Percentiles rank a stretch among this genome's conserved stretches.
Conservation (phyloP, 164 flowering plant species). For the Vitis labrusca region DNA sequence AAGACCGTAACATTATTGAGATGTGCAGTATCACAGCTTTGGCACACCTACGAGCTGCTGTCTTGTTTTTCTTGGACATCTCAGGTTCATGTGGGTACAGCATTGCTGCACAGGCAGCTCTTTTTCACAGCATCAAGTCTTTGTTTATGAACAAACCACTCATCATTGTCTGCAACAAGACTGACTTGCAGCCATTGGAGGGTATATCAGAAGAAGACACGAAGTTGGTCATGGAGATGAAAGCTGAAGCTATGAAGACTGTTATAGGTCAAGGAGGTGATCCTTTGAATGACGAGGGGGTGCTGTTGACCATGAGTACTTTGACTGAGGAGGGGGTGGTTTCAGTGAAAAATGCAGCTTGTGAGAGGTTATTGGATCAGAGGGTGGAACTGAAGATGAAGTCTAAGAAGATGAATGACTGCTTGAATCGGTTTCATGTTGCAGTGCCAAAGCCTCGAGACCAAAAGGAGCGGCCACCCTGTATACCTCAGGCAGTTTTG, state of each 20-base stretch:
- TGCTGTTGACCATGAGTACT: slow-evolving; percentile 84
- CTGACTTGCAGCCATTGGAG: slow-evolving; percentile 86
- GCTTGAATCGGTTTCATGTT: slow-evolving; percentile 79
- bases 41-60: slow-evolving; percentile 89
- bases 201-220: slow-evolving; percentile 71
- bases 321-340: slow-evolving; percentile 83
- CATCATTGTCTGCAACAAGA: slow-evolving; percentile 86
- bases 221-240: slow-evolving; percentile 79
- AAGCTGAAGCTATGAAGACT: slow-evolving; percentile 82
- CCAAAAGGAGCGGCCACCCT: slow-evolving; percentile 78
- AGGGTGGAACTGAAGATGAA: slow-evolving; percentile 89
- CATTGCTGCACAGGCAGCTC: slow-evolving; percentile 85
- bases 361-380: slow-evolving; percentile 79
- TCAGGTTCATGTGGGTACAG: slow-evolving; percentile 92
- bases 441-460: slow-evolving; percentile 86
- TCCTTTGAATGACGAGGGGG: slow-evolving; percentile 42
- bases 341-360: slow-evolving; percentile 84
- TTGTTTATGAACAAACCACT: slow-evolving; percentile 84
- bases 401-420: slow-evolving; percentile 80
- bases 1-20: slow-evolving; percentile 91
- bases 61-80: slow-evolving; percentile 80
- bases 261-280: slow-evolving; percentile 70
- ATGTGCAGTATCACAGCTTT: slow-evolving; percentile 97
- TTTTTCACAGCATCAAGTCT: slow-evolving; percentile 91
- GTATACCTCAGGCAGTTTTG: slow-evolving; percentile 76